A percentile compares a stretch with the other conserved stretches of the same genome.
Evolutionary conservation across 1,284 basidiomycete genomes (phyloP).

Genomic region (Heterobasidion occidentale): DNA sequence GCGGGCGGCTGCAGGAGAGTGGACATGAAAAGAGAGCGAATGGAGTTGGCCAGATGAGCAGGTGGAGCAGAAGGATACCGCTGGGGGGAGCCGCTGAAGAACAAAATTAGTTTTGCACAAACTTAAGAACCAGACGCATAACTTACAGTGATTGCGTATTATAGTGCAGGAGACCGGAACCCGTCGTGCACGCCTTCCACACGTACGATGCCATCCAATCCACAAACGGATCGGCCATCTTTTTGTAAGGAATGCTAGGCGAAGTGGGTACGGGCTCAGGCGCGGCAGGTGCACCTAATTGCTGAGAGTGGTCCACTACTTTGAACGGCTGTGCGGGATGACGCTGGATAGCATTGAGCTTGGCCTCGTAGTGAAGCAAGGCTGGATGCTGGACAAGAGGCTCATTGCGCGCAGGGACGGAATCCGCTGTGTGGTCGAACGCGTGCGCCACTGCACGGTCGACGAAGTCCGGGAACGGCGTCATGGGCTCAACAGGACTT

Average conservation of each 20-base stretch:
- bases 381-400: not conserved
- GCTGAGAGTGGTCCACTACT: conserved; percentile 6
- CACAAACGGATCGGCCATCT: conserved; percentile 64
- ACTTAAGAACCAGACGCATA: not conserved
- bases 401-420: conserved; percentile 1
- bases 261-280: conserved; percentile 38
- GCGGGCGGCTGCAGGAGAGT: conserved; percentile 78
- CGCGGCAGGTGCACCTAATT: conserved; percentile 9
- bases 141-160: conserved; percentile 24
- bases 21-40: conserved; percentile 67
- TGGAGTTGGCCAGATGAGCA: conserved; percentile 46
- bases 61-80: conserved; percentile 41
- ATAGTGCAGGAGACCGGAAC: conserved; percentile 43
- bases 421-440: not conserved
- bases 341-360: not conserved
- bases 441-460: conserved; percentile 53
- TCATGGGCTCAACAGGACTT: conserved; percentile 64
- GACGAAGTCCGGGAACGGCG: conserved; percentile 67
- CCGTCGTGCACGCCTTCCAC: conserved; percentile 72
- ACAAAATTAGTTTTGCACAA: not conserved
- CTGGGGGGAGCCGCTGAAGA: conserved; percentile 15
- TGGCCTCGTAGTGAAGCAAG: no score
- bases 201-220: conserved; percentile 72
- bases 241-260: conserved; percentile 55
- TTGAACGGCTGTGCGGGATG: not conserved